Evolutionary conservation across 345 rosid genomes (phyloP).

Genomic region (Pistacia vera): DNA sequence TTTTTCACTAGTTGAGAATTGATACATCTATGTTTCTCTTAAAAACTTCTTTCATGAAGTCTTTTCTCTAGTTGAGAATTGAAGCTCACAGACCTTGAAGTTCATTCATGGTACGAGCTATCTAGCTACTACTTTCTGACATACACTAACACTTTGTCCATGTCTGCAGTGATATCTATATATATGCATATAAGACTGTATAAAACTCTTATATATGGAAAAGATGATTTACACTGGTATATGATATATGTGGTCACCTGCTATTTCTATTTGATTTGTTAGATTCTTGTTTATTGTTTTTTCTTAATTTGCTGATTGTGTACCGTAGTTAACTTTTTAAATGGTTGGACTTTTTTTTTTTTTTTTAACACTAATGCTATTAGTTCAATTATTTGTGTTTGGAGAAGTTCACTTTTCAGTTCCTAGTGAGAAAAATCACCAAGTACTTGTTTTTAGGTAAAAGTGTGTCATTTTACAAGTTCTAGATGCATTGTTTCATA

Average conservation of each 20-base stretch:
- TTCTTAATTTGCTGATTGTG: constrained; percentile 5
- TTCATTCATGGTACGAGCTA: constrained; percentile 53
- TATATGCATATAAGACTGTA: neutral
- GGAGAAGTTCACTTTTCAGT: neutral
- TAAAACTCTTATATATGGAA: neutral
- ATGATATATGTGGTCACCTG: neutral
- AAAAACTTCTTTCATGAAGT: neutral
- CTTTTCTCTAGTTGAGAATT: neutral
- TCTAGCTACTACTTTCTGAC: constrained; percentile 10
- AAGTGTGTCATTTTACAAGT: neutral
- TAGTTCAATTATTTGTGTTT: neutral
- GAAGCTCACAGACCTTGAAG: constrained; percentile 5
- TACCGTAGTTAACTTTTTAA: neutral
- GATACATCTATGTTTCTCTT: neutral
- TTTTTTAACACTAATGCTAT: neutral
- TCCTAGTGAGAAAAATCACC: neutral
- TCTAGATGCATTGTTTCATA: neutral
- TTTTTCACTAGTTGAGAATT: too few species aligned
- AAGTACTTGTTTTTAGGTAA: neutral
- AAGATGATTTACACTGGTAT: neutral
- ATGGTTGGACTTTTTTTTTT: neutral
- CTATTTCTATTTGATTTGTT: neutral
- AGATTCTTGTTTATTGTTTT: constrained; percentile 2
- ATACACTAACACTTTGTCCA: neutral
- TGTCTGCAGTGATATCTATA: neutral